phyloP scores from a whole-genome alignment of 306 rosid species.

The Abrus pulchellus region DNA sequence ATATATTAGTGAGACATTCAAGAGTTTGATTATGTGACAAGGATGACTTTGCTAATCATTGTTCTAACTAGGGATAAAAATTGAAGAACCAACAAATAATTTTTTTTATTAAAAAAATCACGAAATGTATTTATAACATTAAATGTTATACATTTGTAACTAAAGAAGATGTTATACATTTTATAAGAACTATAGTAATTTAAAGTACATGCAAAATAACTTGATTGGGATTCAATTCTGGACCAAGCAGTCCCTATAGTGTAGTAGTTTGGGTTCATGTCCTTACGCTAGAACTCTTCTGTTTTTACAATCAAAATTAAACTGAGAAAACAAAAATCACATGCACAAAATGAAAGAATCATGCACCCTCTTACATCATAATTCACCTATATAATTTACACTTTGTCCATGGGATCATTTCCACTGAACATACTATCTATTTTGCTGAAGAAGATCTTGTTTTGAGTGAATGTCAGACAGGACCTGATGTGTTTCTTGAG shows the following conservation, averaged over 20 bases:
- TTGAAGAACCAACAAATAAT: no score
- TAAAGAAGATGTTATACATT: no score
- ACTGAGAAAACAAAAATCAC: background rate
- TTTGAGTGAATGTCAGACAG: constrained; percentile 24
- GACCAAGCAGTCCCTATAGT: background rate
- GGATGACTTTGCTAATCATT: no score
- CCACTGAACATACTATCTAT: background rate
- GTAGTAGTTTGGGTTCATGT: background rate
- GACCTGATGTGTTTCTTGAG: constrained; percentile 25
- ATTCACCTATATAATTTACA: constrained; percentile 38
- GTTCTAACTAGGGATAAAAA: no score
- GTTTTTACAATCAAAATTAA: constrained; percentile 18
- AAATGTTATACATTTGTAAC: no score
- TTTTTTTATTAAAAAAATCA: no score
- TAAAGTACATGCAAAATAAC: background rate
- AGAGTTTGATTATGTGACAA: no score
- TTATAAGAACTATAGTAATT: no score
- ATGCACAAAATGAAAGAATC: constrained; percentile 25
- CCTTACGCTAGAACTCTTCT: background rate
- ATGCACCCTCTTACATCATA: constrained; percentile 17
- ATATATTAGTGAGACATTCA: no score
- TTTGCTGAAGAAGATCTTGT: constrained; percentile 5
- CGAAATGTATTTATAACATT: no score
- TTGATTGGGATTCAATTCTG: background rate
- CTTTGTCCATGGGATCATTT: background rate